Base-by-base conservation (phyloP, 768 basidiomycete species). In the Calocera viscosa region DNA sequence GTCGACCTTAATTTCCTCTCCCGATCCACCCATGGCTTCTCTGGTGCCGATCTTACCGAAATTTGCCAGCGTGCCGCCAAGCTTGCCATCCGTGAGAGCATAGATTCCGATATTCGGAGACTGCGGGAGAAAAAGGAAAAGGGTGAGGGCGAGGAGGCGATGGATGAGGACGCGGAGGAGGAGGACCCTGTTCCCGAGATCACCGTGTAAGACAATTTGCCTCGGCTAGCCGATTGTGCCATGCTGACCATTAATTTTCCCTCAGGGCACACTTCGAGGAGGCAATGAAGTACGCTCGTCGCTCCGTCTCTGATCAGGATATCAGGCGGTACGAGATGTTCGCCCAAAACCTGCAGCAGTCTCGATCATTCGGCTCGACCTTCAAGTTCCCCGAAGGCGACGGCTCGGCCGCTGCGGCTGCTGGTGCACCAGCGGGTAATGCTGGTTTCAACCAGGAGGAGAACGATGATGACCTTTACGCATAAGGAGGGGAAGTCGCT, bases 301-400 rank as follows among this genome's bases (percentile, higher is more conserved):
- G 96, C 65, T 97, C 94, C 14, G 95, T 98, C 66, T 94, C 92
- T 14, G 94, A 97, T 74, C 86, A 90, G 70, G 95, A 98, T 74
- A 95, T 98, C 78, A 85, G 94, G 73, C 87, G 94, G 65, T 99
- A 98, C 77, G 95, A 98, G 84, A 94, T 96, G 88, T 98, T 98
- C 77, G 80, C 94, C 38, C 94, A 91, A 88, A 92, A 91, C 76
- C 79, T 93, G 68, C 91, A 91, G 78, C 92, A 93, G 77, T 90
- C 90, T 68, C 87, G 92, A 74, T 88, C 88, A 49, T 94, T 96
- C 74, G 94, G 95, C 63, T 89, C 88, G 79, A 89, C 86, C 76
- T 99, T 99, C 87, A 94, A 91, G 82, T 99, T 99, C 93, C 96
- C 96, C 33, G 94, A 94, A 72, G 82, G 84, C 64, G 77, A 73